Evolutionary conservation across 345 rosid species (phyloP).

Genomic region (Camelina hispida): DNA sequence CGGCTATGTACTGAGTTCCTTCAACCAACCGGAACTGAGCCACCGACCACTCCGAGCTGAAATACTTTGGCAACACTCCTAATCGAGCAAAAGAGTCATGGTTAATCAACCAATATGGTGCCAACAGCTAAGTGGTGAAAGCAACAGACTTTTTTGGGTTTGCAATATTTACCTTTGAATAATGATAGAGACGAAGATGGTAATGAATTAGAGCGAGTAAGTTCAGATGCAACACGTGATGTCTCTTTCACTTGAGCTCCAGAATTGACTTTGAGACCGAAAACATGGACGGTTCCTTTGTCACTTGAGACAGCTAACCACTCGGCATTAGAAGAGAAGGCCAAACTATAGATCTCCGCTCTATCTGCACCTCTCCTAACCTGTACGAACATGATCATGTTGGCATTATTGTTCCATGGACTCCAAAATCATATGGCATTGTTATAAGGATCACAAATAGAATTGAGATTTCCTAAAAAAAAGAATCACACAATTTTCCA

Average conservation of each 20-base stretch:
- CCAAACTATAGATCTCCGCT: constrained; percentile 96
- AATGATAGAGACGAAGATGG: constrained; percentile 64
- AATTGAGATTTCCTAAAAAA: not conserved
- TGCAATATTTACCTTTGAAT: constrained; percentile 61
- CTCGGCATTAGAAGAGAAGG: constrained; percentile 83
- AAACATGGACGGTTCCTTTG: constrained; percentile 97
- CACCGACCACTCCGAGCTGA: constrained; percentile 98
- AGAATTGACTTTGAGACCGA: constrained; percentile 77
- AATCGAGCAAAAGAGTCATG: constrained; percentile 18
- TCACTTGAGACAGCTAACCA: constrained; percentile 99
- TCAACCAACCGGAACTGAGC: constrained; percentile 88
- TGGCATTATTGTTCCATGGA: constrained; percentile 19
- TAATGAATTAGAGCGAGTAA: constrained; percentile 42
- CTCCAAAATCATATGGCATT: not conserved
- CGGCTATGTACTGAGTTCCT: constrained; percentile 84
- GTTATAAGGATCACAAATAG: not conserved
- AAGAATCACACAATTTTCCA: not conserved
- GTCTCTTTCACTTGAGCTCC: constrained; percentile 60
- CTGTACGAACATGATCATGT: constrained; percentile 45
- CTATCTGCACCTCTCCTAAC: constrained; percentile 99
- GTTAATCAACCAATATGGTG: not conserved
- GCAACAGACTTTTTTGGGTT: constrained; percentile 1
- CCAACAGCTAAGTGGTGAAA: constrained; percentile 2
- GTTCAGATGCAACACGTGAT: constrained; percentile 47
- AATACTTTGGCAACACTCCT: constrained; percentile 97